These are phyloP conservation scores for Ganoderma sinense DNA, from an alignment of 1,284 basidiomycete genomes.

Conservation along the genomic window DNA sequence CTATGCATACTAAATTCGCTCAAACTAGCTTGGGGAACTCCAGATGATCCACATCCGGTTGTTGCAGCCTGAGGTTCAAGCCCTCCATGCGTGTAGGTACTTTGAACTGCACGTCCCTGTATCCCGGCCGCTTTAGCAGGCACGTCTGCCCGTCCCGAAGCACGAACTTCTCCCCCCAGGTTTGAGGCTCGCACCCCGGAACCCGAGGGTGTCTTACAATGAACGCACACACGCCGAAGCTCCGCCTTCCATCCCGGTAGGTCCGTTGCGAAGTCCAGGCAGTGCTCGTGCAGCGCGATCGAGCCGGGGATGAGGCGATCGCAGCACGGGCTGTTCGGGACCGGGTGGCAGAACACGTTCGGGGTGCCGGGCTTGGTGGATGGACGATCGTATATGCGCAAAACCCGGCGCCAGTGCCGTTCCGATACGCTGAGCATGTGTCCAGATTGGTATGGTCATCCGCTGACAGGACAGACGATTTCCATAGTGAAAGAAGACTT, in stretches of 20 bases:
- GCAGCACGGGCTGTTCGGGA: neutral
- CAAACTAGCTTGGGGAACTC: neutral
- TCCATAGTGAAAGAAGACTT: too few species aligned
- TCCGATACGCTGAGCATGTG: too few species aligned
- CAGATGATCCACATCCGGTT: neutral
- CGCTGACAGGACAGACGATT: too few species aligned
- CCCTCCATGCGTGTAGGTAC: neutral
- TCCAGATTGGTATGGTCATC: too few species aligned
- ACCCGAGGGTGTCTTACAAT: neutral
- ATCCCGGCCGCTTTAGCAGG: neutral
- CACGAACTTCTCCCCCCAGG: neutral
- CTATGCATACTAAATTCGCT: too few species aligned
- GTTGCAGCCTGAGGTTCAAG: neutral
- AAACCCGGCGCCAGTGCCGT: too few species aligned
- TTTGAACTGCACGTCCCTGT: neutral
- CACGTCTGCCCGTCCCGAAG: slow-evolving; percentile 1
- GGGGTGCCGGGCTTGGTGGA: neutral
- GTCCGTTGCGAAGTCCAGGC: neutral
- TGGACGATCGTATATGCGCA: too few species aligned
- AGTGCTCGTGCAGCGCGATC: neutral
- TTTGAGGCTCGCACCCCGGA: neutral
- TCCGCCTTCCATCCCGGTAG: neutral
- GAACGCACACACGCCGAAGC: neutral
- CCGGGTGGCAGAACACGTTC: neutral
- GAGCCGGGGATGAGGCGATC: neutral